A percentile compares a stretch with the other conserved stretches of the same genome.
phyloP scores from a whole-genome alignment of 2,329 filamentous ascomycete species.

The Ramularia collo-cygni region DNA sequence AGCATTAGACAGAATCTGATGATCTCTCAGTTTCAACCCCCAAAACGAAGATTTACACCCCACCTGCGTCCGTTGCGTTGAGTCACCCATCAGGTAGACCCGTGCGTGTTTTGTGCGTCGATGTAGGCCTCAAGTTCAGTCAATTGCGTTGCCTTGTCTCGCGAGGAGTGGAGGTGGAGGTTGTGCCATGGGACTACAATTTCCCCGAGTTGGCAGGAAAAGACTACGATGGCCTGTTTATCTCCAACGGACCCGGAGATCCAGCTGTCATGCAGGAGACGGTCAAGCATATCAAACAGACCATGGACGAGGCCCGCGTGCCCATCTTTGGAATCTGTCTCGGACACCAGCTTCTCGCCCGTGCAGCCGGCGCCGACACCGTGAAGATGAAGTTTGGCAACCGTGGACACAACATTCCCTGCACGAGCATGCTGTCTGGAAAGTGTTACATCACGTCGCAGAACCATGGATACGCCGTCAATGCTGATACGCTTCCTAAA shows the following conservation, averaged over 20 bases:
- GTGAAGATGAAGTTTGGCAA: conserved; percentile 99
- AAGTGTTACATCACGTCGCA: conserved; percentile 99
- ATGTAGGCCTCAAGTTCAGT: conserved; percentile 98
- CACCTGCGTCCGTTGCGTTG: conserved; percentile 62
- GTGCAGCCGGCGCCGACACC: conserved; percentile 78
- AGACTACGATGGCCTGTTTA: conserved; percentile 92
- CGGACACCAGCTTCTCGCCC: conserved; percentile 85
- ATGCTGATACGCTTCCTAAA: conserved; percentile 64
- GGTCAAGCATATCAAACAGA: conserved; percentile 68
- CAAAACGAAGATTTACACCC: conserved; percentile 77
- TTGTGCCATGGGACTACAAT: conserved; percentile 95
- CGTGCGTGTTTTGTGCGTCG: conserved; percentile 82
- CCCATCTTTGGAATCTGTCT: conserved; percentile 96
- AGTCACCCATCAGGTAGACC: conserved; percentile 83
- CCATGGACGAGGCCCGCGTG: conserved; percentile 69
- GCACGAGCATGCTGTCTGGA: conserved; percentile 89
- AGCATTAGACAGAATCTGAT: conserved; percentile 25
- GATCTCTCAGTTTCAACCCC: conserved; percentile 71
- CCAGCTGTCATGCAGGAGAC: conserved; percentile 77
- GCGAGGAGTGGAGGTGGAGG: conserved; percentile 86
- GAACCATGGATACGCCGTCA: conserved; percentile 95
- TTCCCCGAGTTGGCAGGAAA: conserved; percentile 69
- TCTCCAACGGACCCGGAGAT: conserved; percentile 96
- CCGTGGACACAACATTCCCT: conserved; percentile 96
- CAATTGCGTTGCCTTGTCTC: conserved; percentile 88